Evolutionary conservation across 768 basidiomycete species (phyloP).

Genomic region (Pleurotus ostreatus): DNA sequence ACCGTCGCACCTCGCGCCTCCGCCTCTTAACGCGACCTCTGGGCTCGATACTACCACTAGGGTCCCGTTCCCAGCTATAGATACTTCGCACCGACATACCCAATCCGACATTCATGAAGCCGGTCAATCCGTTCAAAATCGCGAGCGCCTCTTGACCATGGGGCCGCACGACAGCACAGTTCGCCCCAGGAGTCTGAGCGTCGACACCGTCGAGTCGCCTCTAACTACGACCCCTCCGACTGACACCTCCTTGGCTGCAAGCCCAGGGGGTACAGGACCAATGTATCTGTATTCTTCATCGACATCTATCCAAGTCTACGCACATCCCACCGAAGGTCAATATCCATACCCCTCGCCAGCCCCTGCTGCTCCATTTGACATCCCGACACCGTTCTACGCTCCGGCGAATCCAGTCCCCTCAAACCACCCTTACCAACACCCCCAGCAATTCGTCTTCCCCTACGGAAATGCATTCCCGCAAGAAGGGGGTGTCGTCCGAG

Average conservation of each 20-base stretch:
- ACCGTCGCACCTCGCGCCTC: neutral
- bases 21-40: neutral
- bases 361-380: neutral
- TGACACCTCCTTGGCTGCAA: neutral
- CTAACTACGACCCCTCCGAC: neutral
- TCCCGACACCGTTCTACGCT: neutral
- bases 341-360: neutral
- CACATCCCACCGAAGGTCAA: neutral
- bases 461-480: neutral
- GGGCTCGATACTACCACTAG: too few relatives aligned
- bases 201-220: conserved; percentile 1
- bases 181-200: conserved; percentile 10
- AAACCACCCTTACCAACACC: too few relatives aligned
- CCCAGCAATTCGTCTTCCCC: too few relatives aligned
- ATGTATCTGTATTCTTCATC: neutral
- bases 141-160: neutral
- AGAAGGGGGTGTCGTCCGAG: neutral
- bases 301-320: neutral
- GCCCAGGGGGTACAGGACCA: neutral
- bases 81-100: neutral
- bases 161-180: neutral
- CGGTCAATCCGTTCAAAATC: neutral
- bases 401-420: too few relatives aligned
- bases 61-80: conserved; percentile 15
- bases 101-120: conserved; percentile 5